Evolutionary conservation across 2,329 filamentous ascomycete genomes (phyloP), one percentile per base, ranked within the genome.

Genomic region (Cryphonectria radicalis): DNA sequence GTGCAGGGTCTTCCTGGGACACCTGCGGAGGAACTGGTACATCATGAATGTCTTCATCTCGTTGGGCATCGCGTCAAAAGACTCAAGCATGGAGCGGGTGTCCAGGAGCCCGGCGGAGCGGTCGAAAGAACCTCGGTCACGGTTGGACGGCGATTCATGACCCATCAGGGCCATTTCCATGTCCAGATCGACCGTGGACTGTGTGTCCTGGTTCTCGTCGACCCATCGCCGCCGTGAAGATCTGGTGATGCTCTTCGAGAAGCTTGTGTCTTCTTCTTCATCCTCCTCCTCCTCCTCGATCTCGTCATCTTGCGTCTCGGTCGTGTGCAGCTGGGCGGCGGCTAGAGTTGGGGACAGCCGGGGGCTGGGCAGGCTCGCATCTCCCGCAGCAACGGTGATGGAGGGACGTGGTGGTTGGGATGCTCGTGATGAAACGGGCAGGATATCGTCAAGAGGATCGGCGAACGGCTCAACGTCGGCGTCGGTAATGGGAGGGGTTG

Each of bases 41-140:
- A 99, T 97, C 82, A 99, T 91, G 78, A 97, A 97, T 0, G 92
- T 93, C 82, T 99, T 96, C 88, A 99, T 90, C 77, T 96, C 92
- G 62, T 93, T 90, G 1, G 95, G 94, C 87, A 99, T 92, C 8
- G 92, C 89, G 79, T 98, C 95, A 77, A 98, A 99, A 2, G 91
- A 91, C 76, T 97, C 93, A 22, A 99, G 83, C 86, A 99, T 93
- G 22, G 87, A 89, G 10, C 93, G 93, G n/a, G 95, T 92, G 76
- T 97, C 93, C 82, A 95, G 88, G 28, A 95, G 80, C 28, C 78
- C 80, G 80, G 87, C 77, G 66, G 79, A 75, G 68, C 81, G 73
- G 66, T 81, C 80, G 64, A 68, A 78, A 72, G 66, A 78, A 73
- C 70, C 71, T 68, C 71, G 65, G 64, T 79, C 75, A 72, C 79